Conservation (phyloP, 2,329 filamentous ascomycete species). For the Microcyclospora tardicrescens region DNA sequence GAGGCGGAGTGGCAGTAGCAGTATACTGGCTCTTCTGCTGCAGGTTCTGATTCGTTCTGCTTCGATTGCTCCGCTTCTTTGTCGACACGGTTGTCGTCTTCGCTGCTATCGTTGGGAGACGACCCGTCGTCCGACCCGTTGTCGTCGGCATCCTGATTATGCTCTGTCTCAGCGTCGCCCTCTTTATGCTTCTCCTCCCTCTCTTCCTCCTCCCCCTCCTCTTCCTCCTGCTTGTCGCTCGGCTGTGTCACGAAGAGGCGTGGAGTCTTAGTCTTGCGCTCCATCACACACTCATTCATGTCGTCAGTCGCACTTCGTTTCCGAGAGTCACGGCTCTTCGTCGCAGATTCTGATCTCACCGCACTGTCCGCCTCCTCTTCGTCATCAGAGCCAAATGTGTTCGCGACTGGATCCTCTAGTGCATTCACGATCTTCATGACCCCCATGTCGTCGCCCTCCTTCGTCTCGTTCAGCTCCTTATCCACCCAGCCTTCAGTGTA, state of each 20-base stretch:
- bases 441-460: conserved; percentile 23
- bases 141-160: too few relatives aligned
- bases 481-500: conserved; percentile 28
- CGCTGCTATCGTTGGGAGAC: neutral
- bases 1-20: conserved; percentile 11
- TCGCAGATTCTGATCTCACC: too few relatives aligned
- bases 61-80: too few relatives aligned
- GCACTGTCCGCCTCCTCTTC: conserved; percentile 6
- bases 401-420: conserved; percentile 14
- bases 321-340: neutral
- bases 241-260: too few relatives aligned
- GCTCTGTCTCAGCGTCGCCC: neutral
- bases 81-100: too few relatives aligned
- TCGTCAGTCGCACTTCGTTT: neutral
- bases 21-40: conserved; percentile 2
- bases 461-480: conserved; percentile 21
- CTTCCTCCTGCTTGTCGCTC: too few relatives aligned
- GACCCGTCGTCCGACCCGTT: too few relatives aligned
- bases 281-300: too few relatives aligned
- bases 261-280: too few relatives aligned
- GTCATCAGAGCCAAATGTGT: conserved; percentile 11
- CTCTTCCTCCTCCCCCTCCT: neutral
- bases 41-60: too few relatives aligned
- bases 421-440: conserved; percentile 19
- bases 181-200: neutral